These are phyloP conservation scores for Calonectria hawksworthii DNA, from an alignment of 2,329 filamentous ascomycete species.

Conservation along the genomic window DNA sequence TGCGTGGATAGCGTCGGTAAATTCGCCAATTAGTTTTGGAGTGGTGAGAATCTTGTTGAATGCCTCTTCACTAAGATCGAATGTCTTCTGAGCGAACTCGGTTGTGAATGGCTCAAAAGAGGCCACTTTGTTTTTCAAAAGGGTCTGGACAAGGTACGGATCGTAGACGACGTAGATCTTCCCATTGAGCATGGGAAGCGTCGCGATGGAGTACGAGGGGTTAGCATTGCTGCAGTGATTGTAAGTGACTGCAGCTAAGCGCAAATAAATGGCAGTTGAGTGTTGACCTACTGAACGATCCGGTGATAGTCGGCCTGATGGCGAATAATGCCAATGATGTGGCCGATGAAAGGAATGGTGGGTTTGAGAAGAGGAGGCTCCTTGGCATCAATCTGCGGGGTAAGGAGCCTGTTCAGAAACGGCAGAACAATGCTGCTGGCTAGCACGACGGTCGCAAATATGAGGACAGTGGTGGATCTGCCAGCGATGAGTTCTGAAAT, in stretches of 20 bases:
- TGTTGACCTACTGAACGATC: constrained; percentile 52
- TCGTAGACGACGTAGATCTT: constrained; percentile 61
- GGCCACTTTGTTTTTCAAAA: constrained; percentile 56
- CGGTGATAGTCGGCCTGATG: constrained; percentile 53
- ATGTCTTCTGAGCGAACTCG: constrained; percentile 54
- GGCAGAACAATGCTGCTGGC: constrained; percentile 27
- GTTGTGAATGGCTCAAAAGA: constrained; percentile 58
- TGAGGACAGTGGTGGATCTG: constrained; percentile 56
- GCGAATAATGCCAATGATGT: constrained; percentile 58
- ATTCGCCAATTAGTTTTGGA: constrained; percentile 39
- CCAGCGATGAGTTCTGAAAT: background rate
- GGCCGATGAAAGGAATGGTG: constrained; percentile 59
- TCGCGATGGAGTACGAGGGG: constrained; percentile 53
- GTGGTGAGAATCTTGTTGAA: constrained; percentile 39
- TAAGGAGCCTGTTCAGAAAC: constrained; percentile 35
- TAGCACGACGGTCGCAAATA: constrained; percentile 26
- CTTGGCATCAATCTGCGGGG: constrained; percentile 45
- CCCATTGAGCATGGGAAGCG: constrained; percentile 58
- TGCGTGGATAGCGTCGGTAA: constrained; percentile 50
- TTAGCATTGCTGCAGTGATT: constrained; percentile 39
- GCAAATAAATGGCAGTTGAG: too few relatives aligned
- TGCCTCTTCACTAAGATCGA: constrained; percentile 51
- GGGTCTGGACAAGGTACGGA: constrained; percentile 54
- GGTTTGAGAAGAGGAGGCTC: constrained; percentile 60
- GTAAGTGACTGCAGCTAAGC: background rate